Evolutionary conservation across 2,329 filamentous ascomycete genomes (phyloP).

Genomic region (Torrubiellomyces zombiae): DNA sequence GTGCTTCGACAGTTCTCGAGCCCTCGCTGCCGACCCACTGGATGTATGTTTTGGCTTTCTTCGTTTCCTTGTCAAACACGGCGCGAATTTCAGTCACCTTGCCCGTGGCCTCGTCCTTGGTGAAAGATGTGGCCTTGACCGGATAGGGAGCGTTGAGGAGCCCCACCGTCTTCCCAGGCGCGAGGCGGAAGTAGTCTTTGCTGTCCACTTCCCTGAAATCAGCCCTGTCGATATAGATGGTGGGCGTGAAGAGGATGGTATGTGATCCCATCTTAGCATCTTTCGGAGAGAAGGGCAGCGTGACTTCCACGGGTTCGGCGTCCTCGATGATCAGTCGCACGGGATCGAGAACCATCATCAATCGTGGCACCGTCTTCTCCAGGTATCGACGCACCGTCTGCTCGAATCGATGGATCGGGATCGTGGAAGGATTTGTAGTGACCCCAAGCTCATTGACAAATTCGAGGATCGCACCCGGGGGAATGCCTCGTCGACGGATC

Average conservation of each 20-base stretch:
- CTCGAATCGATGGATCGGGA: conserved; percentile 71
- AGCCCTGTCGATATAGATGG: conserved; percentile 68
- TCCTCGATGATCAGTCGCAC: conserved; percentile 71
- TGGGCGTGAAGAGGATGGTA: conserved; percentile 50
- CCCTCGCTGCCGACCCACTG: conserved; percentile 68
- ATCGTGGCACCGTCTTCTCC: conserved; percentile 69
- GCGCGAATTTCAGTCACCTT: conserved; percentile 49
- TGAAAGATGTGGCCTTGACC: conserved; percentile 53
- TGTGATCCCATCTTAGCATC: conserved; percentile 50
- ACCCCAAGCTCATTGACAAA: conserved; percentile 89
- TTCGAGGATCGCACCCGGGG: conserved; percentile 72
- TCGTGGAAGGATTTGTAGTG: conserved; percentile 64
- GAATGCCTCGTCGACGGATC: conserved; percentile 68
- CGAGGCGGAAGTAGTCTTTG: conserved; percentile 64
- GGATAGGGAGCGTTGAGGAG: conserved; percentile 56
- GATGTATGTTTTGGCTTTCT: conserved; percentile 67
- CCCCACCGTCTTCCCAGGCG: conserved; percentile 62
- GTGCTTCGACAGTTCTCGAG: conserved; percentile 53
- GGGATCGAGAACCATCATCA: conserved; percentile 82
- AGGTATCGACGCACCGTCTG: conserved; percentile 73
- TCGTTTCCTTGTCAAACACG: conserved; percentile 50
- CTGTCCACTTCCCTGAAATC: conserved; percentile 65
- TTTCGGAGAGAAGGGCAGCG: conserved; percentile 71
- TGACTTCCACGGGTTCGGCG: conserved; percentile 42
- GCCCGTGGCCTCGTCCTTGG: conserved; percentile 47